A percentile compares a stretch with the other conserved stretches of the same genome.
Conservation (phyloP, 768 basidiomycete species). For the Tricholomella constricta region DNA sequence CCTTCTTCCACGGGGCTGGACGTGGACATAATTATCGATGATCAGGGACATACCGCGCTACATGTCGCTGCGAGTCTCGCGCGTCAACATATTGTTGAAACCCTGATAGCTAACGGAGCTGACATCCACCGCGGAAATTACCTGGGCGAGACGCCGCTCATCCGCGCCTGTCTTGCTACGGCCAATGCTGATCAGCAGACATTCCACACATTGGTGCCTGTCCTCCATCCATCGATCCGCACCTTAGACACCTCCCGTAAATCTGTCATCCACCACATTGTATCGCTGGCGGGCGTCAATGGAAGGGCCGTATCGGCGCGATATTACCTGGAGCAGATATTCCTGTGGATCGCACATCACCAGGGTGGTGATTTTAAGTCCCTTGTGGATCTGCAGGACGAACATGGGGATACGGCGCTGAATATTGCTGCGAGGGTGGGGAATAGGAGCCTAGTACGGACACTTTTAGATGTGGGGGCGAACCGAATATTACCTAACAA, state of each 20-base stretch:
- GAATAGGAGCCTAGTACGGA: constrained; percentile 82
- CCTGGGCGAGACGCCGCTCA: constrained; percentile 92
- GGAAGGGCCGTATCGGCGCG: constrained; percentile 82
- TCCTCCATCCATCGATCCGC: constrained; percentile 73
- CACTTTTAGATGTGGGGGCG: constrained; percentile 89
- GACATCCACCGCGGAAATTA: constrained; percentile 92
- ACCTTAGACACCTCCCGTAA: constrained; percentile 88
- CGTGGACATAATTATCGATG: constrained; percentile 86
- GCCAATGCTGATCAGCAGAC: constrained; percentile 80
- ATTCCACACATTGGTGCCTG: constrained; percentile 65
- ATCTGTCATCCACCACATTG: constrained; percentile 89
- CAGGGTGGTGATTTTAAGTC: constrained; percentile 76
- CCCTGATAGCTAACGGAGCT: constrained; percentile 76
- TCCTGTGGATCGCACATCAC: constrained; percentile 81
- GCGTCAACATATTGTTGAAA: constrained; percentile 63
- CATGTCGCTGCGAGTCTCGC: constrained; percentile 92
- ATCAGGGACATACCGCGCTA: constrained; percentile 91
- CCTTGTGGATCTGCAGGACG: constrained; percentile 89
- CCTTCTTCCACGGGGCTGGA: constrained; percentile 43
- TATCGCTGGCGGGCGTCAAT: constrained; percentile 87
- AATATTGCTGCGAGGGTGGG: constrained; percentile 96
- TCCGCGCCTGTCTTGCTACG: constrained; percentile 88
- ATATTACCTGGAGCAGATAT: constrained; percentile 90
- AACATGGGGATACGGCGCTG: constrained; percentile 93
- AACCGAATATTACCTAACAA: constrained; percentile 90